Percentiles rank a stretch among this genome's conserved stretches.
Evolutionary conservation across 129 eudicot species (phyloP).

Genomic region (Cynara cardunculus): DNA sequence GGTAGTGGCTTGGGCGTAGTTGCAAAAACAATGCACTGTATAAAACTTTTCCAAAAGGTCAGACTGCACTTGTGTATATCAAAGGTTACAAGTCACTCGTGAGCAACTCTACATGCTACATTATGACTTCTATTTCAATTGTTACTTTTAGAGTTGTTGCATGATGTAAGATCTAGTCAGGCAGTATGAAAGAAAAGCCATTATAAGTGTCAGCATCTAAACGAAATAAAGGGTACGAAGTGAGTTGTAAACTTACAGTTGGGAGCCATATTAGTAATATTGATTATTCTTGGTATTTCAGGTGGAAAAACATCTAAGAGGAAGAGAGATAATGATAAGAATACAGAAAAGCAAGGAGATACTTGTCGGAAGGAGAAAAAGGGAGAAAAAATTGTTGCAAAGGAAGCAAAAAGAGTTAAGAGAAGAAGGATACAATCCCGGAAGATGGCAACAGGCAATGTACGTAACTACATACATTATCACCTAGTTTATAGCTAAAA

Average conservation of each 20-base stretch:
- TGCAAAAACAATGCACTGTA: too few species aligned
- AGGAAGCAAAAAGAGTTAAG: too few species aligned
- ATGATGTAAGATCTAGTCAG: neutral
- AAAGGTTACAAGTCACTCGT: neutral
- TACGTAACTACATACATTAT: too few species aligned
- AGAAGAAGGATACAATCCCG: too few species aligned
- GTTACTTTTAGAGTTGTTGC: neutral
- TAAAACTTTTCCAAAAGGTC: neutral
- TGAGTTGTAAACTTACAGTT: conserved; percentile 54
- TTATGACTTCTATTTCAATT: neutral
- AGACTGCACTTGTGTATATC: neutral
- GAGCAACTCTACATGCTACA: neutral
- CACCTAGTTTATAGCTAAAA: too few species aligned
- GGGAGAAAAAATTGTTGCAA: too few species aligned
- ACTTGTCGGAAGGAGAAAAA: too few species aligned
- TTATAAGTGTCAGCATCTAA: neutral
- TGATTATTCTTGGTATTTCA: too few species aligned
- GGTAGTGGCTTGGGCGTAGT: conserved; percentile 13
- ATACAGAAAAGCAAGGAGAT: too few species aligned
- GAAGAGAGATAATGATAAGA: too few species aligned
- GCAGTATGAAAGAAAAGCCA: neutral
- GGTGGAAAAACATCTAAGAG: too few species aligned
- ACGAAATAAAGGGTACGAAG: neutral
- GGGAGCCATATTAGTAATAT: conserved; percentile 58
- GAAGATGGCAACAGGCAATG: too few species aligned